Evolutionary conservation across 2,329 filamentous ascomycete genomes (phyloP), one percentile per base, ranked within the genome.

Genomic region (Colletotrichum phormii): DNA sequence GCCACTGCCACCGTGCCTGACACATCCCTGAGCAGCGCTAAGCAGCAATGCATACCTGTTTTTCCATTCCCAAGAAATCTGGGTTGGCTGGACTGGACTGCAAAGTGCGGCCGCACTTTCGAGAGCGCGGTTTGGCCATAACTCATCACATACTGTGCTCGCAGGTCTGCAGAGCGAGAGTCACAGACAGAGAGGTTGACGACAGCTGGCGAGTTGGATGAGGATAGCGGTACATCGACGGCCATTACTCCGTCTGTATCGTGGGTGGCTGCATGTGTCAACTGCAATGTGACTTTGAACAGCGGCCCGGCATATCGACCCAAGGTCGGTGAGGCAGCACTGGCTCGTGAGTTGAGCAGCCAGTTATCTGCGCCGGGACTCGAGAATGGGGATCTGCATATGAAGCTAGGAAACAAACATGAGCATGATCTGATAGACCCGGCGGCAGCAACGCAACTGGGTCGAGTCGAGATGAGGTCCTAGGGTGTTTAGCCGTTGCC

Each of bases 211-310:
- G 26, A 62, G 37, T 31, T 4, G 13, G 18, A 11, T 49, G 37
- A 24, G 15, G 61, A 37, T 12, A 22, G 12, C 46, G 58, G 26
- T 8, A 11, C 35, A n/a, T 29, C 35, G 4, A 42, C 26, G 31
- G 70, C 22, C 46, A 60, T n/a, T 35, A 49, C 6, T 49, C 35
- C 24, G 46, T 33, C 58, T 69, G 46, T 66, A 31, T 64, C 18
- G 66, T 49, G 65, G 70, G 33, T 64, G 60, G 65, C 54, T 70
- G 70, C 66, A 72, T 70, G 54, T 70, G 65, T 55, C 70, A 69
- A 69, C 53, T 69, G 65, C 64, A 62, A 55, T 51, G 35, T 51
- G 49, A 63, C 29, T 42, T 42, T 51, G 49, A 15, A 42, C 46
- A 49, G 31, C 64, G 53, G 37, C 29, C 64, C 64, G 37, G 29